These are phyloP conservation scores for Glaciozyma martinii DNA, from an alignment of 768 basidiomycete genomes.

Conservation along the genomic window DNA sequence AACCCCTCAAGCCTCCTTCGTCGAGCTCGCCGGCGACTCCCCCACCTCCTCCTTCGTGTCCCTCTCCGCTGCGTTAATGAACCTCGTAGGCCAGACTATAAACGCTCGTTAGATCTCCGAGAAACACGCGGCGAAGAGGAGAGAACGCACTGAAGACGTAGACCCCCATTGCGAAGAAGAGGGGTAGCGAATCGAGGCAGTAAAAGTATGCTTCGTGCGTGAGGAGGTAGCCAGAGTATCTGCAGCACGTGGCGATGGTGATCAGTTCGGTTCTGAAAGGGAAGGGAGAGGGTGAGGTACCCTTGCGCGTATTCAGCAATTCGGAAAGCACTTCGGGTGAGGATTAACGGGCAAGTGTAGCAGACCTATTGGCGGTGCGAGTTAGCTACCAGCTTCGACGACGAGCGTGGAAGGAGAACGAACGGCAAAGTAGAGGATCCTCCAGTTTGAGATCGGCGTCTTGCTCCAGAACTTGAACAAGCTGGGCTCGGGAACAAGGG, in stretches of 20 bases:
- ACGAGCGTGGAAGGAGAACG: neutral
- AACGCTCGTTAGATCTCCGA: too few relatives aligned
- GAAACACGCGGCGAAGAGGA: too few relatives aligned
- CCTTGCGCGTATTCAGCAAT: slow-evolving; percentile 56
- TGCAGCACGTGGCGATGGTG: slow-evolving; percentile 28
- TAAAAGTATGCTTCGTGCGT: slow-evolving; percentile 59
- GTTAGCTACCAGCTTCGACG: neutral
- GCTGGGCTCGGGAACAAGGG: neutral
- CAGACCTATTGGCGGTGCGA: neutral
- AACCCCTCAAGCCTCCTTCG: too few relatives aligned
- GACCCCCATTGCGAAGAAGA: neutral
- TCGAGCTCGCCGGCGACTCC: too few relatives aligned
- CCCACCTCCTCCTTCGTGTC: too few relatives aligned
- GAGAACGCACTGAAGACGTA: too few relatives aligned
- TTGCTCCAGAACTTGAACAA: neutral
- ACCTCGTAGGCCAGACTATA: too few relatives aligned
- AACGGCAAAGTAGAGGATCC: slow-evolving; percentile 49
- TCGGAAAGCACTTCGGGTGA: slow-evolving; percentile 56
- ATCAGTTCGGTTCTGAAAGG: neutral
- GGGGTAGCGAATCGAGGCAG: slow-evolving; percentile 49
- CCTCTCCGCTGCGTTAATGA: too few relatives aligned
- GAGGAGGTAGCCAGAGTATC: slow-evolving; percentile 46
- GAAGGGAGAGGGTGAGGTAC: slow-evolving; percentile 33
- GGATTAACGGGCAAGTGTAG: neutral
- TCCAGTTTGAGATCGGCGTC: slow-evolving; percentile 46